Evolutionary conservation across 257 asterid genomes (phyloP).

Genomic region (Jaltomata sinuosa): DNA sequence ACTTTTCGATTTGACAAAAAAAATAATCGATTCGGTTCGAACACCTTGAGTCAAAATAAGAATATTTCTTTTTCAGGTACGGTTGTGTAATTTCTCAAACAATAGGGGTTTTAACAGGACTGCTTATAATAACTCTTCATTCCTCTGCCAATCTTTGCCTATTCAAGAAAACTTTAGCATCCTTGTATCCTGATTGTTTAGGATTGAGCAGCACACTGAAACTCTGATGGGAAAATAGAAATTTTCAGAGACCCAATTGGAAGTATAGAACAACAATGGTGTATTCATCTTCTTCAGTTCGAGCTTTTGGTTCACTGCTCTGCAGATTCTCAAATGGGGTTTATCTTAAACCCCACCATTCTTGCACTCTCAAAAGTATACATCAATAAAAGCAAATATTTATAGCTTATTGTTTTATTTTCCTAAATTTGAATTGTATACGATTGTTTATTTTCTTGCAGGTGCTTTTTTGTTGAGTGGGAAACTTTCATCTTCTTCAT

Average conservation of each 20-base stretch:
- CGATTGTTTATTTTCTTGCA: constrained; percentile 19
- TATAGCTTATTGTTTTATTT: background rate
- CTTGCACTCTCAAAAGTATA: constrained; percentile 25
- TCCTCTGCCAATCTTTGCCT: background rate
- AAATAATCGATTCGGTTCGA: too few relatives aligned
- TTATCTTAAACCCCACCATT: constrained; percentile 38
- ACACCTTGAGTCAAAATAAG: background rate
- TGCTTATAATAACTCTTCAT: background rate
- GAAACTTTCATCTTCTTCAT: constrained; percentile 28
- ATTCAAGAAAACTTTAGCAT: background rate
- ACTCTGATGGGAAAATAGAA: background rate
- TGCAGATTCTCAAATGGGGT: constrained; percentile 56
- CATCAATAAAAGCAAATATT: background rate
- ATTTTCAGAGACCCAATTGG: background rate
- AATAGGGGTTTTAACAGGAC: background rate
- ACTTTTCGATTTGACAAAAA: too few relatives aligned
- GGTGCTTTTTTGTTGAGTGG: constrained; percentile 23
- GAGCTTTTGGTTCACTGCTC: constrained; percentile 47
- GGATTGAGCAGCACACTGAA: background rate
- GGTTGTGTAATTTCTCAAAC: background rate
- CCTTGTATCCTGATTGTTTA: background rate
- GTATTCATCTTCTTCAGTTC: constrained; percentile 38
- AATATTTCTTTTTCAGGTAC: background rate
- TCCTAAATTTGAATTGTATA: background rate
- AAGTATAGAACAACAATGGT: constrained; percentile 3